Conservation (phyloP, 495 filamentous ascomycete genomes). For the Filosporella fistucella region DNA sequence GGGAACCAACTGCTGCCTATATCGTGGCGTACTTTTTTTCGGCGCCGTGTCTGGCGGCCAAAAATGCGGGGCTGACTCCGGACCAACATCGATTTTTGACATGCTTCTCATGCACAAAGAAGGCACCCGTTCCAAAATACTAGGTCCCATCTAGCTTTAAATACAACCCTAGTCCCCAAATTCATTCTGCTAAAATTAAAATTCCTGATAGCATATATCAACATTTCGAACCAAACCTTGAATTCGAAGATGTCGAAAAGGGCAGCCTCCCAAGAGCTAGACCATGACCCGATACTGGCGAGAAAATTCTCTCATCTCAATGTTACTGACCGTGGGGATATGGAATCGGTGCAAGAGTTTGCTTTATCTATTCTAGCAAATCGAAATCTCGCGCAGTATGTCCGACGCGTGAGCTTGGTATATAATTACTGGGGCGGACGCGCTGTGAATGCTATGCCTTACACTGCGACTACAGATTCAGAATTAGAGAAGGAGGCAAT, state of each 20-base stretch:
- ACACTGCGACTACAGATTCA: background rate
- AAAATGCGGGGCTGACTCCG: no score
- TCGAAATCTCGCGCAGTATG: background rate
- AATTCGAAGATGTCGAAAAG: background rate
- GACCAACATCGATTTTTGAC: no score
- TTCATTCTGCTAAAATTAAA: no score
- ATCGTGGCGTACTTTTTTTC: no score
- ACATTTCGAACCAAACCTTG: background rate
- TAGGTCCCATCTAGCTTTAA: no score
- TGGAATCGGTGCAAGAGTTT: background rate
- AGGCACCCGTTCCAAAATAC: no score
- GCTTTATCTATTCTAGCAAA: background rate
- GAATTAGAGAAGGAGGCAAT: background rate
- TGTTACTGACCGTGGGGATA: background rate
- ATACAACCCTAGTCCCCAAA: no score
- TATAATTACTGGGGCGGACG: background rate
- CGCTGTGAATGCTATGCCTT: background rate
- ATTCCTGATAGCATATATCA: no score
- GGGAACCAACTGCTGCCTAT: no score
- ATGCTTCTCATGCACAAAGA: no score
- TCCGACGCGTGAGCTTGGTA: background rate
- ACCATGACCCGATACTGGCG: background rate
- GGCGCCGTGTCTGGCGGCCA: no score
- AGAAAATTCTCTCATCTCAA: constrained; percentile 1
- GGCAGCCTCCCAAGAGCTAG: background rate